These are phyloP conservation scores for Castanopsis chinensis DNA, from an alignment of 306 rosid species.

Conservation along the genomic window DNA sequence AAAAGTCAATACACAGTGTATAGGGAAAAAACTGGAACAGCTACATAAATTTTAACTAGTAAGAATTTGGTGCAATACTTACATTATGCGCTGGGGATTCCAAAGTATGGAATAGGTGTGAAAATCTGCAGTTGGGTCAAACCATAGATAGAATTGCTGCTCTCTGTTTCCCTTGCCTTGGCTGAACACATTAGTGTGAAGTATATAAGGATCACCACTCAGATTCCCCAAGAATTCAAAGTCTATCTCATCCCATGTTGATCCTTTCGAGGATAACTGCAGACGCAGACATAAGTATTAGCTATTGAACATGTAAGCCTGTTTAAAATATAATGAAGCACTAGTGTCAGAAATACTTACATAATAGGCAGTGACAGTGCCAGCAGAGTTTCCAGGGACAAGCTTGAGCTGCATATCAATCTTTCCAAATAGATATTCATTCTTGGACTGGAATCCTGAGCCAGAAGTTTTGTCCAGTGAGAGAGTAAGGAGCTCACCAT, in stretches of 20 bases:
- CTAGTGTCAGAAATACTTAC: constrained; percentile 23
- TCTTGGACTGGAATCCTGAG: constrained; percentile 66
- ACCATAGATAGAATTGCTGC: constrained; percentile 77
- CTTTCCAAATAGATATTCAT: constrained; percentile 58
- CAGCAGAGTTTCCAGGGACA: constrained; percentile 72
- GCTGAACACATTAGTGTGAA: constrained; percentile 68
- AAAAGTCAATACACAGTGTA: neutral
- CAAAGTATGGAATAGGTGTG: constrained; percentile 68
- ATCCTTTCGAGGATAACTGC: constrained; percentile 60
- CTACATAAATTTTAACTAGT: no score
- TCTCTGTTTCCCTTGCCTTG: constrained; percentile 76
- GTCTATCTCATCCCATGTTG: constrained; percentile 77
- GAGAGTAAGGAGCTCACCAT: constrained; percentile 54
- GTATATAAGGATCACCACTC: constrained; percentile 69
- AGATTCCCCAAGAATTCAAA: constrained; percentile 67
- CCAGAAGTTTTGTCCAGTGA: constrained; percentile 61
- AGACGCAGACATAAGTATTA: neutral
- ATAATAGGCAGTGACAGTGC: constrained; percentile 79
- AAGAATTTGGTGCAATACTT: constrained; percentile 17
- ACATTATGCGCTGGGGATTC: constrained; percentile 58
- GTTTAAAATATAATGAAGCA: no score
- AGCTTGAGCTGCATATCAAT: constrained; percentile 83
- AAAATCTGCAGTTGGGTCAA: constrained; percentile 74
- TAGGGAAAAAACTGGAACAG: no score
- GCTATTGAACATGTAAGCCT: neutral